These are phyloP conservation scores for Datisca glomerata DNA, from an alignment of 306 rosid species.

Conservation along the genomic window DNA sequence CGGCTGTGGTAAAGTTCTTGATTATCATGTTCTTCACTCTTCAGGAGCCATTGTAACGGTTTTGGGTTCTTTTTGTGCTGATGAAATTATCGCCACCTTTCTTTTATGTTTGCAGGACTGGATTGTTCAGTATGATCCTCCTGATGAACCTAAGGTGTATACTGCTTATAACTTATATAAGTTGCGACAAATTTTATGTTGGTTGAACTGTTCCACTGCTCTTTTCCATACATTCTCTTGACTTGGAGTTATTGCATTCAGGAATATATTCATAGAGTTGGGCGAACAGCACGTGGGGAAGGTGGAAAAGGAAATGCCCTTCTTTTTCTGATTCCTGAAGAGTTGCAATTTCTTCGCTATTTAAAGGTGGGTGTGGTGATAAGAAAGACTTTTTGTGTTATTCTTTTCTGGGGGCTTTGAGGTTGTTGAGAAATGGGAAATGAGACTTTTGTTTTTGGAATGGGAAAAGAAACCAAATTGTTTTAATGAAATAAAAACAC, in stretches of 20 bases:
- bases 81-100: neutral
- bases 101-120: slow-evolving; percentile 58
- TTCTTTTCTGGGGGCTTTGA: neutral
- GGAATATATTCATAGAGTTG: slow-evolving; percentile 98
- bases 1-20: slow-evolving; percentile 52
- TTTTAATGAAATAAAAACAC: too few relatives aligned
- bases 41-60: neutral
- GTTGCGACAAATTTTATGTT: neutral
- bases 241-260: slow-evolving; percentile 20
- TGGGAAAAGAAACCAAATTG: too few relatives aligned
- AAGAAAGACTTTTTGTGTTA: neutral
- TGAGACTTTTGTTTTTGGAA: too few relatives aligned
- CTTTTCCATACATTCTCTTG: neutral
- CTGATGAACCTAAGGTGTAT: slow-evolving; percentile 89
- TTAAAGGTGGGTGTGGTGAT: slow-evolving; percentile 38
- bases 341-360: slow-evolving; percentile 66
- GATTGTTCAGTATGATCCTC: slow-evolving; percentile 99
- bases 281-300: slow-evolving; percentile 98
- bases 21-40: neutral
- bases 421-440: too few relatives aligned
- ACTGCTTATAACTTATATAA: neutral
- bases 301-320: slow-evolving; percentile 84
- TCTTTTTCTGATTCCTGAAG: slow-evolving; percentile 78
- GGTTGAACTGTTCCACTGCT: neutral
- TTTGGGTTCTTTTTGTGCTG: neutral